These are phyloP conservation scores for Malus asiatica DNA, from an alignment of 306 rosid genomes.

Conservation along the genomic window DNA sequence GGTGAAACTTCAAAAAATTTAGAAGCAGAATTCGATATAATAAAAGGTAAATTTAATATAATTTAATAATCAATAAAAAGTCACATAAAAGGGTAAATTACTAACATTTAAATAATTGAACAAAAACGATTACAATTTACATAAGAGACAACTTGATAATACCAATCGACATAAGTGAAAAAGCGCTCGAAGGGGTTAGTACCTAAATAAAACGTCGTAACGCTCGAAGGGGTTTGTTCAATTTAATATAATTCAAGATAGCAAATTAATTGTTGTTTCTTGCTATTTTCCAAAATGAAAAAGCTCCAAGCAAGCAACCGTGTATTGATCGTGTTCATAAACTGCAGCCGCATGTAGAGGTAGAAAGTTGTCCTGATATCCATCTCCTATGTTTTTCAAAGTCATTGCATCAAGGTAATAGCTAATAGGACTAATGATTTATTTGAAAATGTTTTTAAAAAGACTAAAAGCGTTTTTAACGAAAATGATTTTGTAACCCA, in stretches of 20 bases:
- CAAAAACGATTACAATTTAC: neutral
- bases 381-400: neutral
- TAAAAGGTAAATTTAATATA: too few species aligned
- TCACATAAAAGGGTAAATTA: neutral
- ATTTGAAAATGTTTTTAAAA: too few species aligned
- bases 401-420: neutral
- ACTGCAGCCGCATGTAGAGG: neutral
- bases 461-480: accelerated
- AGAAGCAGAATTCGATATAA: neutral
- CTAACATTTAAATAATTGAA: too few species aligned
- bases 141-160: neutral
- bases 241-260: too few species aligned
- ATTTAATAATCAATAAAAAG: too few species aligned
- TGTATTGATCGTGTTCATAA: neutral
- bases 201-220: neutral
- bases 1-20: neutral
- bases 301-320: neutral
- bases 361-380: neutral
- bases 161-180: neutral
- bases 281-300: neutral
- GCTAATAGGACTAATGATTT: too few species aligned
- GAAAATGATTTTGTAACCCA: too few species aligned
- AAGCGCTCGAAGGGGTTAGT: neutral
- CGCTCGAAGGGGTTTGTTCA: too few species aligned
- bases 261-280: neutral